Base-by-base conservation (phyloP, 768 basidiomycete genomes). In the Rhizopogon vesiculosus region DNA sequence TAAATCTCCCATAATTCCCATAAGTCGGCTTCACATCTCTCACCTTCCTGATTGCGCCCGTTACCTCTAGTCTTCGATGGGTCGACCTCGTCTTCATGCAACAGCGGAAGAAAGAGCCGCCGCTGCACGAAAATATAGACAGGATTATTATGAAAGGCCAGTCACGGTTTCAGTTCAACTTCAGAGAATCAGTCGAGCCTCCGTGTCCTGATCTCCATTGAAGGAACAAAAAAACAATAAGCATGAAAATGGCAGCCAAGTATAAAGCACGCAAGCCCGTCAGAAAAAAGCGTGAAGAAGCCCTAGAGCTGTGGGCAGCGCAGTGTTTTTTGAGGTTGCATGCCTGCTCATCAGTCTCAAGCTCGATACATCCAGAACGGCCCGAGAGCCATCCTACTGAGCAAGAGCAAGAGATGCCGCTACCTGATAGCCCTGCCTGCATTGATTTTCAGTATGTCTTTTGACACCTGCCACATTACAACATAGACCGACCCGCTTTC, bases 51-150 rank as follows among this genome's bases (percentile, higher is more conserved):
- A 35, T 33, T 35, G 31, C 7, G 7, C 8, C 31, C n/a, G 7
- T 22, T 19, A 35, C 6, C 13, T 4, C 13, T 31, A 3, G 12
- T 46, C 0, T n/a, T 18, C 12, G 12, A 49, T 49, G 46, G 46
- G 46, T 22, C 46, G 46, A 22, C 46, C 46, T 19, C 46, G 46
- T 5, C 46, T 49, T 38, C 46, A 49, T 49, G 46, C 46, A 9
- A 49, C 46, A 1, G 46, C 46, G 2, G 33, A 49, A 49, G 33
- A 49, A 49, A 49, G 46, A 38, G 46, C 33, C 5, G 2, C 7
- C 35, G 46, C 46, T 16, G 46, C 46, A 5, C 46, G 46, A 49
- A 49, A 49, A 35, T 49, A 49, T 35, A 49, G 46, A 49, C 46
- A 49, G 15, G 46, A 49, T 22, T 49, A 49, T 35, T 49, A 49